phyloP scores from a whole-genome alignment of 73 alveolate species.

The Paramecium biaurelia region DNA sequence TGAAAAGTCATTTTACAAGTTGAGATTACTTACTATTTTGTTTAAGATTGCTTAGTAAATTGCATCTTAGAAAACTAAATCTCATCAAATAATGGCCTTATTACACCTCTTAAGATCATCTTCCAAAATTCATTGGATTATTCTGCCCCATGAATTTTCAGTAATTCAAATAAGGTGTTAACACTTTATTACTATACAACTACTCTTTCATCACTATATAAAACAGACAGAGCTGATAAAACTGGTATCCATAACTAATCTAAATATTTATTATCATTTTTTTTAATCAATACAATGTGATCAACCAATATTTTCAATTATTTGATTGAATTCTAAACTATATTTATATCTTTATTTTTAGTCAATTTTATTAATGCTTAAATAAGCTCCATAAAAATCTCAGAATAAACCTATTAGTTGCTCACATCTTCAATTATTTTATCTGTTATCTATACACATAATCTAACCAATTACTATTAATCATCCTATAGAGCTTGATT shows the following conservation, averaged over 20 bases:
- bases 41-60: neutral
- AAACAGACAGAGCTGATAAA: conserved; percentile 23
- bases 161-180: conserved; percentile 14
- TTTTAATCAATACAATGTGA: conserved; percentile 28
- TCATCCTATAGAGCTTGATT: conserved; percentile 57
- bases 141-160: conserved; percentile 21
- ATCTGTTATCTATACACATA: conserved; percentile 56
- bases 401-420: conserved; percentile 13
- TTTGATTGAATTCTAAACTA: conserved; percentile 13
- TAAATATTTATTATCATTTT: neutral
- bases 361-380: conserved; percentile 57
- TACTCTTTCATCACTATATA: conserved; percentile 57
- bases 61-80: conserved; percentile 43
- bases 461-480: neutral
- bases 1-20: neutral
- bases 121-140: conserved; percentile 58
- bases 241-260: conserved; percentile 54
- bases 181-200: conserved; percentile 13
- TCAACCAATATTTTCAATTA: conserved; percentile 11
- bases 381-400: conserved; percentile 55
- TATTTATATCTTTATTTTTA: conserved; percentile 33
- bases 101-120: conserved; percentile 56
- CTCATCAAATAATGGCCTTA: conserved; percentile 62
- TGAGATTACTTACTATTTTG: neutral
- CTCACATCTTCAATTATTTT: conserved; percentile 33